These are phyloP conservation scores for Puccinia brachypodii DNA, from an alignment of 1,284 basidiomycete species.

Conservation along the genomic window DNA sequence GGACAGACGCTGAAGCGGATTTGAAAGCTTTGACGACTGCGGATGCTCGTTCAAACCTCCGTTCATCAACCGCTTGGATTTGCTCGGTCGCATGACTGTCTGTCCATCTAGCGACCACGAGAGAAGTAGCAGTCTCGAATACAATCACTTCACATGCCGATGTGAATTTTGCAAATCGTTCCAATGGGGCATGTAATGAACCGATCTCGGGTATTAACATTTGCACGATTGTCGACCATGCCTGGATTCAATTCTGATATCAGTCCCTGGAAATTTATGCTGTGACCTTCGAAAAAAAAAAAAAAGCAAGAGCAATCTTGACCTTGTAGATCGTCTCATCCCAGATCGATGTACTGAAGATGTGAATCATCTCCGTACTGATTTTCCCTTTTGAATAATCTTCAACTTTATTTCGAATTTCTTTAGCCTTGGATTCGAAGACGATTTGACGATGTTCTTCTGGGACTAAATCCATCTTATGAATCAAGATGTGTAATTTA, in stretches of 20 bases:
- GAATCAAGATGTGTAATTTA: constrained; percentile 83
- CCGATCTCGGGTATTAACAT: constrained; percentile 91
- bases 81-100: constrained; percentile 53
- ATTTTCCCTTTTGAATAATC: constrained; percentile 54
- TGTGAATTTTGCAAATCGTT: constrained; percentile 78
- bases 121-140: constrained; percentile 95
- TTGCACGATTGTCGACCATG: constrained; percentile 97
- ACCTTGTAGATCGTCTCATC: constrained; percentile 97
- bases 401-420: constrained; percentile 49
- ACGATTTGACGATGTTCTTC: constrained; percentile 62
- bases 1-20: constrained; percentile 79
- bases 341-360: constrained; percentile 60
- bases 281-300: constrained; percentile 14
- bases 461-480: constrained; percentile 82
- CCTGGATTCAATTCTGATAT: constrained; percentile 61
- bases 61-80: constrained; percentile 66
- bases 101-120: constrained; percentile 72
- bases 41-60: constrained; percentile 91
- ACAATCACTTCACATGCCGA: constrained; percentile 89
- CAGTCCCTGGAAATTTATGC: background rate
- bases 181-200: constrained; percentile 81
- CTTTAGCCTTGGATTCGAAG: constrained; percentile 66
- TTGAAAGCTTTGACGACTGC: constrained; percentile 95
- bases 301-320: constrained; percentile 52
- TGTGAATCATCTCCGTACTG: constrained; percentile 39